Evolutionary conservation across 371 early-diverging fungal genomes (phyloP).

Genomic region (Rhizopus sp.): DNA sequence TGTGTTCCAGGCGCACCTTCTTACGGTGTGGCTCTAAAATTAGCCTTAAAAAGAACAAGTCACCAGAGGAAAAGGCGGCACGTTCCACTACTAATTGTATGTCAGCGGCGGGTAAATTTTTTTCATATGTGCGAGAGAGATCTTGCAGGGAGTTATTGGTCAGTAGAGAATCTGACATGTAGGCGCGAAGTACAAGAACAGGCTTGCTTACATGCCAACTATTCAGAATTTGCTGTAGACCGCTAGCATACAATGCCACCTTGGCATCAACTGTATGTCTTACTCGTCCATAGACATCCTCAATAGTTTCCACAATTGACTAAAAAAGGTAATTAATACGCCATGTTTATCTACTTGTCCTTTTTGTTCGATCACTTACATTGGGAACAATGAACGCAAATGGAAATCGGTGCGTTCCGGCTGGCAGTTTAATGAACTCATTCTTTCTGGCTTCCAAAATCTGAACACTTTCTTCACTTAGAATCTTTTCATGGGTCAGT

Average conservation of each 20-base stretch:
- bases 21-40: slow-evolving; percentile 36
- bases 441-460: slow-evolving; percentile 26
- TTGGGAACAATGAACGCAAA: slow-evolving; percentile 42
- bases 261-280: slow-evolving; percentile 30
- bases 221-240: slow-evolving; percentile 24
- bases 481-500: slow-evolving; percentile 23
- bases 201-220: slow-evolving; percentile 32
- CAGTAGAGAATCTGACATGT: slow-evolving; percentile 37
- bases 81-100: slow-evolving; percentile 34
- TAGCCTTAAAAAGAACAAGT: slow-evolving; percentile 27
- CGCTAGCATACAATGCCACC: slow-evolving; percentile 21
- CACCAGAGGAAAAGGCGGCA: slow-evolving; percentile 39
- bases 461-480: slow-evolving; percentile 28
- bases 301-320: slow-evolving; percentile 38
- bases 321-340: slow-evolving; percentile 10
- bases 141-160: slow-evolving; percentile 38
- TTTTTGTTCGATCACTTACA: slow-evolving; percentile 17
- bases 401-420: slow-evolving; percentile 37
- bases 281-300: slow-evolving; percentile 37
- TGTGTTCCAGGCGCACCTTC: slow-evolving; percentile 30
- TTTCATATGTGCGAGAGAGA: slow-evolving; percentile 40
- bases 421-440: slow-evolving; percentile 20
- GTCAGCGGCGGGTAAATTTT: slow-evolving; percentile 31
- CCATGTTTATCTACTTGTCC: background rate
- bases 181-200: slow-evolving; percentile 34